phyloP scores from a whole-genome alignment of 768 basidiomycete species.

The Leccinum variicolor region DNA sequence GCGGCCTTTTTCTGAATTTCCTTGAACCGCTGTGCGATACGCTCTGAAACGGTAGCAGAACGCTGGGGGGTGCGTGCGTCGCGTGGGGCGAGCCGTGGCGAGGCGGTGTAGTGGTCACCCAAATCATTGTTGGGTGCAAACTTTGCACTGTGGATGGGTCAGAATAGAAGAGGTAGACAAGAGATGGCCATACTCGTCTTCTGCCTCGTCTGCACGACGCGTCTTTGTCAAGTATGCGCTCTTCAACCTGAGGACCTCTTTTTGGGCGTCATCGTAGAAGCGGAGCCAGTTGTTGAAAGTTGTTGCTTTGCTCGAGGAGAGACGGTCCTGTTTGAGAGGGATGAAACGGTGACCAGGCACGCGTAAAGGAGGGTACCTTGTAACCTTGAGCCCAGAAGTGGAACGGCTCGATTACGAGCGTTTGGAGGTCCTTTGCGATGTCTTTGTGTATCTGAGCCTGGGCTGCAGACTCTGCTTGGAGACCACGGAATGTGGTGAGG shows the following conservation, averaged over 20 bases:
- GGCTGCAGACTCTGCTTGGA: constrained; percentile 65
- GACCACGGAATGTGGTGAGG: constrained; percentile 72
- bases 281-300: constrained; percentile 66
- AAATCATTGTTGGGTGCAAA: constrained; percentile 72
- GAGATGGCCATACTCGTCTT: constrained; percentile 74
- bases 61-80: constrained; percentile 56
- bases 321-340: constrained; percentile 48
- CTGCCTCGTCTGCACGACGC: constrained; percentile 84
- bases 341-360: constrained; percentile 11
- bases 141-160: constrained; percentile 56
- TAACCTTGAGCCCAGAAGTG: constrained; percentile 74
- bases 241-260: constrained; percentile 67
- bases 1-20: constrained; percentile 65
- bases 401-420: constrained; percentile 78
- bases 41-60: constrained; percentile 80
- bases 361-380: constrained; percentile 42
- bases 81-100: constrained; percentile 61
- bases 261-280: constrained; percentile 66
- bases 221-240: constrained; percentile 74
- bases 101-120: constrained; percentile 77
- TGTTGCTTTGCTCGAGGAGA: constrained; percentile 53
- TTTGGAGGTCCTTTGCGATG: constrained; percentile 71
- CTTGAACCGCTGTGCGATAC: constrained; percentile 78
- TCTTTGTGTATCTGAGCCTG: constrained; percentile 75
- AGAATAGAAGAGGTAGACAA: neutral